Evolutionary conservation across 2,329 filamentous ascomycete genomes (phyloP).

Genomic region (Aspergillus brunneoviolaceus): DNA sequence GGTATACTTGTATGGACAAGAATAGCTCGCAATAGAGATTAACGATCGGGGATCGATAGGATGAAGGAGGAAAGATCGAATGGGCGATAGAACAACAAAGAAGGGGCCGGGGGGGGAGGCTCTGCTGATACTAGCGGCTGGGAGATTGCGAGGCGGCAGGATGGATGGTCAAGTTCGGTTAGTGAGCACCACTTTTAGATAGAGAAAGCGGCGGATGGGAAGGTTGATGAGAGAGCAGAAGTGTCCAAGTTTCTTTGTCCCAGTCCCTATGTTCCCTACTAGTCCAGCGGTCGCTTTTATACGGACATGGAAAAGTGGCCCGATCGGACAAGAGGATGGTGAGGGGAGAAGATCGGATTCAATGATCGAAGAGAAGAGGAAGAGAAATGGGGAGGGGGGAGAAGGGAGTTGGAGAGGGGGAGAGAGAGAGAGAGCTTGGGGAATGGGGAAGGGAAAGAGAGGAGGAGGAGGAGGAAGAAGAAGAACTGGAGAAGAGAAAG

Average conservation of each 20-base stretch:
- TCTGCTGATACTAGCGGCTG: constrained; percentile 1
- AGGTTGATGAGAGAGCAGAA: neutral
- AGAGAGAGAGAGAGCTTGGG: neutral
- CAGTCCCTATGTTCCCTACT: neutral
- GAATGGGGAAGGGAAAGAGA: neutral
- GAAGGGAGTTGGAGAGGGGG: neutral
- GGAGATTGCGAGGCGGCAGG: constrained; percentile 1
- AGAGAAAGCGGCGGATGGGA: neutral
- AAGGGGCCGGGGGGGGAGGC: constrained; percentile 4
- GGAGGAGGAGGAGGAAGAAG: neutral
- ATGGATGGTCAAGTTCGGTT: neutral
- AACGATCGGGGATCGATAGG: constrained; percentile 8
- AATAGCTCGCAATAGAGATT: constrained; percentile 7
- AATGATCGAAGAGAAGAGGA: neutral
- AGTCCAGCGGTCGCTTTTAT: neutral
- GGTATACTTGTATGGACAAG: constrained; percentile 6
- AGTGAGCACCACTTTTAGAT: neutral
- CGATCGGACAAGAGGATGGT: neutral
- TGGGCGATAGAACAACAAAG: neutral
- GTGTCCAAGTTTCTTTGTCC: neutral
- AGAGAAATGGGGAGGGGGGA: neutral
- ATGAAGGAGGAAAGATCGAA: constrained; percentile 10
- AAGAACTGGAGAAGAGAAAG: constrained; percentile 5
- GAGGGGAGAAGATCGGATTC: neutral
- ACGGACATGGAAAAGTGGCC: neutral